Base-by-base conservation (phyloP, 371 early-diverging fungal species). In the Mortierella sp. region DNA sequence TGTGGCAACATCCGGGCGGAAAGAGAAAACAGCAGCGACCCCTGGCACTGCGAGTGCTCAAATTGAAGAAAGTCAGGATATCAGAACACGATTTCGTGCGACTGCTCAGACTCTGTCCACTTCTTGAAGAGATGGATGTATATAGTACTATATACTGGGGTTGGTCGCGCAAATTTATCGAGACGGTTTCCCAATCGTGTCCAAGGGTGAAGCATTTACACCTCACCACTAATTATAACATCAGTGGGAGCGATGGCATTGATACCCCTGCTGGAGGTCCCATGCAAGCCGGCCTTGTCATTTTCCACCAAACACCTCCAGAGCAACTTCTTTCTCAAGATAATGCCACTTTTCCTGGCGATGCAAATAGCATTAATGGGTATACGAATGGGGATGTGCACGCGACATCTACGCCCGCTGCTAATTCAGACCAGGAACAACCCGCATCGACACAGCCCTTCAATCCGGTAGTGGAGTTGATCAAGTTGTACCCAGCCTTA, bases 111-210 rank as follows among this genome's bases (percentile, higher is more conserved):
- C 43, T 22, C 0, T 75, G 70, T 47, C 70, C 76, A 5, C 19
- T 38, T 16, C 48, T 75, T 57, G 67, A 75, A 28, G 67, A 70
- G 58, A 60, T 75, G 63, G 70, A 75, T 5, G 76, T 69, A 1
- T 75, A 55, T 32, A 75, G 66, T 36, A 70, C 70, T 4, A 50
- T 57, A 32, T 57, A 41, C 21, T 75, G 76, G 76, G 16, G 57
- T 3, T 75, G 76, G 76, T 21, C 7, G 5, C 57, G 50, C 0
- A 11, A 4, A 19, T 70, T 70, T 36, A 45, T 75, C 13, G 28
- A 57, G n/a, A 65, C 57, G 1, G 76, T 75, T 4, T 59, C 65
- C 36, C 50, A 57, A 33, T 60, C 43, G 5, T 70, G 76, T 45
- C 70, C 70, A 11, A 32, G 21, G 62, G 33, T 75, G 11, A 52